A percentile compares a stretch with the other conserved stretches of the same genome.
These are phyloP conservation scores for Salix brachista DNA, from an alignment of 345 rosid genomes.

Conservation along the genomic window DNA sequence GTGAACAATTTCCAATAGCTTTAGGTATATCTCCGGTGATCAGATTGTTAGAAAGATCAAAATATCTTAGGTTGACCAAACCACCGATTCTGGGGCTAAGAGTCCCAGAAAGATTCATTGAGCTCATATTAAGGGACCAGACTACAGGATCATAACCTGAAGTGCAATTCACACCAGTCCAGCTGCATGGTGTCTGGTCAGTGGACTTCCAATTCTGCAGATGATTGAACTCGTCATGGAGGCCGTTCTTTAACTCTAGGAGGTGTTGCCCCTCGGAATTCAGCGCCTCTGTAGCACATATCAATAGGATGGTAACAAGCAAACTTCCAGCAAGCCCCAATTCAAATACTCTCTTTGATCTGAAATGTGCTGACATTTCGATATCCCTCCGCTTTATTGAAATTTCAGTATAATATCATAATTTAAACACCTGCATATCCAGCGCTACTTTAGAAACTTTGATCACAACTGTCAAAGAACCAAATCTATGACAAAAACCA, in stretches of 20 bases:
- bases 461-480: conserved; percentile 8
- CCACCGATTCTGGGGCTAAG: conserved; percentile 53
- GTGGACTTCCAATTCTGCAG: conserved; percentile 55
- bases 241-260: conserved; percentile 47
- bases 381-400: conserved; percentile 8
- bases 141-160: conserved; percentile 38
- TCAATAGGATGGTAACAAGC: conserved; percentile 12
- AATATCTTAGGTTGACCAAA: conserved; percentile 22
- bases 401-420: conserved; percentile 4
- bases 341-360: conserved; percentile 24
- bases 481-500: not conserved
- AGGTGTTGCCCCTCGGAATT: conserved; percentile 28
- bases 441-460: not conserved
- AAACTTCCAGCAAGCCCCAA: conserved; percentile 31
- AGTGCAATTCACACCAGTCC: conserved; percentile 60
- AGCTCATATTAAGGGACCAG: conserved; percentile 44
- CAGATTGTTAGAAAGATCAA: conserved; percentile 47
- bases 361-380: conserved; percentile 22
- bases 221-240: conserved; percentile 43
- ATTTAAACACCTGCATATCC: conserved; percentile 22
- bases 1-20: conserved; percentile 30
- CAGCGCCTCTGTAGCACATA: conserved; percentile 17
- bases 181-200: conserved; percentile 58
- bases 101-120: conserved; percentile 57
- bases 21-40: conserved; percentile 57